Base-by-base conservation (phyloP, 2,329 filamentous ascomycete genomes). In the Whalleya microplaca region DNA sequence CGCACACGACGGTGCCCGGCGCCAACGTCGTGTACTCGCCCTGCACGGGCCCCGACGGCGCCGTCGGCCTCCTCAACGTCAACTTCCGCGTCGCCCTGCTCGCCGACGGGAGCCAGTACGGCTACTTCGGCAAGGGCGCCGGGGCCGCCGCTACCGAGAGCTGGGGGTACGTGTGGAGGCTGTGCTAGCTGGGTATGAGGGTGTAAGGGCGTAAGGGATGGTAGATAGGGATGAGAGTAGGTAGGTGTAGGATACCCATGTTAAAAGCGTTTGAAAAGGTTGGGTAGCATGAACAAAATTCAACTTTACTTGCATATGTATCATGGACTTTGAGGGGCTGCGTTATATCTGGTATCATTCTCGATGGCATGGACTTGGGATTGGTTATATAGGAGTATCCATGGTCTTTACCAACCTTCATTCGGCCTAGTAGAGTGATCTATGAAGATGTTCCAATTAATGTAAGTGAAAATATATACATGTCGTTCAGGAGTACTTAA, bases 31-130 rank as follows among this genome's bases (percentile, higher is more conserved):
- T 69, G 12, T 76, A 73, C 72, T 75, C 73, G 20, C 64, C 68
- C 10, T 76, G 75, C 68, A 69, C 68, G 8, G 59, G 56, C 48
- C 46, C 62, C 43, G 62, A 66, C 48, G 73, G 73, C 37, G 66
- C 63, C 62, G 67, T 73, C 37, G 74, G 74, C 20, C 70, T 75
- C 47, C 64, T 76, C 41, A 75, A 76, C 61, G 69, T 76, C 69
- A 75, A 76, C 66, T 76, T 76, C 68, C 70, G 74, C 55, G 70
- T 72, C 48, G 72, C 70, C 3, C 68, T 77, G 18, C 65, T 53
- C 27, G 71, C 71, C 21, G 67, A 68, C 44, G 70, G 64, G 37
- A 45, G 59, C 21, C 63, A 66, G 64, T 67, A 69, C 58, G 69
- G 61, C 19, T 72, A 68, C 62, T 76, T 75, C 53, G 72, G 73